Evolutionary conservation across 495 filamentous ascomycete genomes (phyloP), one percentile per base, ranked within the genome.

Genomic region (Penicillium pancosmium): DNA sequence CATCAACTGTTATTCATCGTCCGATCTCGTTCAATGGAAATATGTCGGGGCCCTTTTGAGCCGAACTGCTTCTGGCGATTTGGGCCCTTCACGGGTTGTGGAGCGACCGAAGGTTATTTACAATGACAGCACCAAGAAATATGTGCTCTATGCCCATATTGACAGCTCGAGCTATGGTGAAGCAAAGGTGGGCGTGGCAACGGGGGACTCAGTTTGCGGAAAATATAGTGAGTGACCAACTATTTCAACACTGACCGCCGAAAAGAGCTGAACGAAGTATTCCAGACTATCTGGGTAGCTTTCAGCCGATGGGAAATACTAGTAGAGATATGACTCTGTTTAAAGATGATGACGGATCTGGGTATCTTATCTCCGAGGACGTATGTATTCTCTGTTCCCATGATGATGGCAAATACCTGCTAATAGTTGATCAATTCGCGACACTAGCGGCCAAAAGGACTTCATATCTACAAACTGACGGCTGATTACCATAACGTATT

Each of bases 51-150:
- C 80, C 3, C 69, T 88, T 3, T 72, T 90, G 10, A 77, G 80
- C 1, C 74, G 74, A 0, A 74, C 77, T 2, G 49, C 56, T 0
- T 76, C 73, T 2, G 86, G 84, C 5, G 86, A 90, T 55, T 73
- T 89, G 3, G 86, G 85, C 0, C 82, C 84, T 4, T 80, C 77
- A 64, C 77, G 87, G 11, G 74, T 89, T 0, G 77, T 89, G 0
- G 87, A 90, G 66, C 67, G 87, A 34, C 87, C 87, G 7, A 88
- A 89, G 72, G 80, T 88, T 4, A 78, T 86, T 0, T 84, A 80
- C 61, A 87, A 88, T 44, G 76, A 78, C 33, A 68, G 68, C 25
- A 85, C 83, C 0, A 50, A 57, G 7, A 77, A 84, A 52, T 87
- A 82, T 67, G 78, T 81, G 23, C 72, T 80, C 71, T 89, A 84